A percentile compares a stretch with the other conserved stretches of the same genome.
phyloP scores from a whole-genome alignment of 208 protist genomes.

The Trypanosoma vivax region DNA sequence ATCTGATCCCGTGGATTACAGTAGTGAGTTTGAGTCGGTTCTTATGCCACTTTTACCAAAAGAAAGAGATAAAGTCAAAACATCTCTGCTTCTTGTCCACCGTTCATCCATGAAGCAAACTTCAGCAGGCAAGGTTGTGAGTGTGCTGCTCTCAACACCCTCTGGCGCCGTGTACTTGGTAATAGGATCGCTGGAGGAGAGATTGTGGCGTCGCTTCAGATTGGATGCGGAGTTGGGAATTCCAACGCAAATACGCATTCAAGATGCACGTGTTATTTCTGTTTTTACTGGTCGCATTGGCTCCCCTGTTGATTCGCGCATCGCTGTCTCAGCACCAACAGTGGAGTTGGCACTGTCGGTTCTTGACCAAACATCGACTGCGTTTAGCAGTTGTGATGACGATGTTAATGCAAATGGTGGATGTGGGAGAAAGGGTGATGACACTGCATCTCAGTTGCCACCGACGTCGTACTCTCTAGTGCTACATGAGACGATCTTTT shows the following conservation, averaged over 20 bases:
- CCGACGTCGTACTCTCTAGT: slow-evolving; percentile 13
- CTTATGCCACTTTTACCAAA: slow-evolving; percentile 4
- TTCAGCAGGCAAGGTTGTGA: slow-evolving; percentile 25
- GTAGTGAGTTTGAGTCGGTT: slow-evolving; percentile 11
- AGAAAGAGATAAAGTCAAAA: slow-evolving; percentile 2
- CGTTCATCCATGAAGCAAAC: slow-evolving; percentile 29
- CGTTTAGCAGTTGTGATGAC: slow-evolving; percentile 17
- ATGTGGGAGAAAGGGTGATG: neutral
- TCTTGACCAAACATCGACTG: slow-evolving; percentile 42
- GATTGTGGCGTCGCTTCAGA: slow-evolving; percentile 34
- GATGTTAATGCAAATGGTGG: neutral
- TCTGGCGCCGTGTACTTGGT: slow-evolving; percentile 24
- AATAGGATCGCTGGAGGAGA: slow-evolving; percentile 24
- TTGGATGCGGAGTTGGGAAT: slow-evolving; percentile 13
- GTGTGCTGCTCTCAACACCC: slow-evolving; percentile 17
- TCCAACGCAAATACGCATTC: slow-evolving; percentile 26
- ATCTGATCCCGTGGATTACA: slow-evolving; percentile 21
- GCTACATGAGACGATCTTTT: slow-evolving; percentile 30
- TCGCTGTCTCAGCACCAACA: slow-evolving; percentile 25
- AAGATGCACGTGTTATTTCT: slow-evolving; percentile 24
- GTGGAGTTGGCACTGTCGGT: slow-evolving; percentile 40
- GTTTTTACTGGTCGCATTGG: slow-evolving; percentile 32
- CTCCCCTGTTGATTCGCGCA: slow-evolving; percentile 18
- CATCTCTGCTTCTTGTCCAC: slow-evolving; percentile 20
- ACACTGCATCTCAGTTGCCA: neutral